phyloP scores from a whole-genome alignment of 106 monocot species.

The Chionographis japonica region DNA sequence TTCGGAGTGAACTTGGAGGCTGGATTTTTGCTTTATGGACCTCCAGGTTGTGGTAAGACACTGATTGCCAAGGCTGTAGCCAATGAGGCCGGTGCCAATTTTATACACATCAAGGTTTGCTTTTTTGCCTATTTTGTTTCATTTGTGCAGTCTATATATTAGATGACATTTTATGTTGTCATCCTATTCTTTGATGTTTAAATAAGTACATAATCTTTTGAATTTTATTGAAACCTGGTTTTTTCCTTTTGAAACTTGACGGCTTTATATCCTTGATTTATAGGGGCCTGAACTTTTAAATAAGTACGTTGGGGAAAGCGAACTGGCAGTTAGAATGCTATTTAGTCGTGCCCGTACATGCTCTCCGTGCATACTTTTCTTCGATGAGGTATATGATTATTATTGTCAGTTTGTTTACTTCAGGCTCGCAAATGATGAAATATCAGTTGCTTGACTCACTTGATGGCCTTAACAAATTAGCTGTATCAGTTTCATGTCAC shows the following conservation, averaged over 20 bases:
- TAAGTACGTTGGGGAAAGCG: slow-evolving; percentile 98
- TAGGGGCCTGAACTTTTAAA: slow-evolving; percentile 91
- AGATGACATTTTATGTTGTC: background rate
- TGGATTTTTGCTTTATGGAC: slow-evolving; percentile 89
- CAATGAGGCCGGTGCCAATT: slow-evolving; percentile 85
- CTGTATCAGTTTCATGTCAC: too few relatives aligned
- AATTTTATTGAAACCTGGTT: too few relatives aligned
- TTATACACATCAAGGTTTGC: slow-evolving; percentile 87
- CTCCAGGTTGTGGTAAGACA: slow-evolving; percentile 98
- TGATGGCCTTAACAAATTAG: too few relatives aligned
- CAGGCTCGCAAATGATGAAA: too few relatives aligned
- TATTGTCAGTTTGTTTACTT: background rate
- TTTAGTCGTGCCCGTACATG: slow-evolving; percentile 88
- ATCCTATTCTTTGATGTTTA: background rate
- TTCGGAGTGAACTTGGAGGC: slow-evolving; percentile 64
- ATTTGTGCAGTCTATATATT: background rate
- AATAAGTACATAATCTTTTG: too few relatives aligned
- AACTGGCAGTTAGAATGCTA: slow-evolving; percentile 72
- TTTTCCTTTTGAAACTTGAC: background rate
- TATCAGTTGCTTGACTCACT: too few relatives aligned
- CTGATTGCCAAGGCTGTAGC: slow-evolving; percentile 97
- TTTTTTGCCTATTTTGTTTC: background rate
- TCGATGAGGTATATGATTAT: slow-evolving; percentile 72
- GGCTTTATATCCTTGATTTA: slow-evolving; percentile 1
- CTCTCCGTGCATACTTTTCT: slow-evolving; percentile 91